Evolutionary conservation across 768 basidiomycete genomes (phyloP).

Genomic region (Tulasnella sp.): DNA sequence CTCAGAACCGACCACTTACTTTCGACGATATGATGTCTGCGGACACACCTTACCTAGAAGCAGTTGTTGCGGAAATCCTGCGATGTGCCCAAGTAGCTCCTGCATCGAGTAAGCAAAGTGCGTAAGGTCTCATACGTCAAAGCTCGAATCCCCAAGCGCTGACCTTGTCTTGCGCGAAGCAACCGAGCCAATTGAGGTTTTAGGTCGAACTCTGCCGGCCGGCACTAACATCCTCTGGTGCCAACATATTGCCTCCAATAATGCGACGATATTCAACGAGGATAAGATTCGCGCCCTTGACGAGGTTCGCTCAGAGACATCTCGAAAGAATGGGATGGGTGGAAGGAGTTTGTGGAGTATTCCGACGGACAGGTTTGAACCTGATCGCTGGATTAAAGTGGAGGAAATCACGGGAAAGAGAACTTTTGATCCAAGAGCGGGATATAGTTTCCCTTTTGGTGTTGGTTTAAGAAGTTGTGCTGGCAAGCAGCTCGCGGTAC

Average conservation of each 20-base stretch:
- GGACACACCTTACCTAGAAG: conserved; percentile 14
- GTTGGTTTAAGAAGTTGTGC: not conserved
- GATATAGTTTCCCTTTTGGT: not conserved
- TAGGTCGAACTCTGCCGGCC: not conserved
- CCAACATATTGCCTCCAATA: not conserved
- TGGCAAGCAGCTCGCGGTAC: conserved; percentile 2
- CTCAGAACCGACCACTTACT: not conserved
- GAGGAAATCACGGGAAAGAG: not conserved
- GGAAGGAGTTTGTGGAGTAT: not conserved
- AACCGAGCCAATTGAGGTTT: not conserved
- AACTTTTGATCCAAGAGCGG: not conserved
- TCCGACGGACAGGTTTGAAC: not conserved
- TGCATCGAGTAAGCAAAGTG: not conserved
- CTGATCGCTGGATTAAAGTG: conserved; percentile 1
- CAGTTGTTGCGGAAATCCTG: conserved; percentile 3
- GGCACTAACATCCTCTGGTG: not conserved
- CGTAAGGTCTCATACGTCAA: not conserved
- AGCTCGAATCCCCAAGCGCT: not conserved
- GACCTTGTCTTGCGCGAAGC: not conserved
- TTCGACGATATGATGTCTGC: not conserved
- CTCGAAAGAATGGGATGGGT: not conserved
- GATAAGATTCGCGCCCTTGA: not conserved
- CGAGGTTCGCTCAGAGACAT: not conserved
- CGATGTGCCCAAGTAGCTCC: not conserved
- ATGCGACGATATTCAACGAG: not conserved